These are phyloP conservation scores for Trematosphaeria pertusa DNA, from an alignment of 2,329 filamentous ascomycete genomes.

Conservation along the genomic window DNA sequence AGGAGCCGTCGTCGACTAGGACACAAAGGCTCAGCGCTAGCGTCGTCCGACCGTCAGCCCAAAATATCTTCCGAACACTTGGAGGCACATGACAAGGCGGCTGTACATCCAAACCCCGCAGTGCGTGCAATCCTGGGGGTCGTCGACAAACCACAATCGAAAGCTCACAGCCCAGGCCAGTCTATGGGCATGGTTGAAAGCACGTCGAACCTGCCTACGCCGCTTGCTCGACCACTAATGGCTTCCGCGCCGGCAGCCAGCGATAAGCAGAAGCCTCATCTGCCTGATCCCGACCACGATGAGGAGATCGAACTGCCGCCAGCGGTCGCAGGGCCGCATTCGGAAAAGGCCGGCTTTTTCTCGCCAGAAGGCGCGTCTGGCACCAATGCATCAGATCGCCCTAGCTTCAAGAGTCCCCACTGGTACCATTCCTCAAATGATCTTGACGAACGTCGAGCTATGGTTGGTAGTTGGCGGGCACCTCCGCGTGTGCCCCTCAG, in stretches of 20 bases:
- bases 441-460: conserved; percentile 47
- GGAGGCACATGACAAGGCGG: conserved; percentile 30
- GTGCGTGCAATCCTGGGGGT: conserved; percentile 41
- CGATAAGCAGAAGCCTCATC: conserved; percentile 17
- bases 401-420: conserved; percentile 36
- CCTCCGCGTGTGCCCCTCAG: conserved; percentile 58
- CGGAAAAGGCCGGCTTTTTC: conserved; percentile 7
- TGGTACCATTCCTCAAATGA: conserved; percentile 45
- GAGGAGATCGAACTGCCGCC: conserved; percentile 47
- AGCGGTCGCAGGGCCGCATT: conserved; percentile 34
- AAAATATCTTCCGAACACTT: conserved; percentile 22
- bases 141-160: conserved; percentile 37
- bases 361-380: conserved; percentile 13
- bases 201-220: conserved; percentile 63
- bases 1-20: conserved; percentile 32
- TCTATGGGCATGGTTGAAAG: conserved; percentile 51
- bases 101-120: conserved; percentile 35
- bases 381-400: conserved; percentile 18
- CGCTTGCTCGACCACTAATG: conserved; percentile 56
- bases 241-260: conserved; percentile 6
- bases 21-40: conserved; percentile 22
- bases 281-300: conserved; percentile 47
- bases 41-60: conserved; percentile 13
- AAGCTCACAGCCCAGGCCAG: conserved; percentile 21
- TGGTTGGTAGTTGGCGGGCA: conserved; percentile 55